Percentiles rank a stretch among this genome's conserved stretches.
Conservation (phyloP, 306 rosid genomes). For the Rosa rugosa region DNA sequence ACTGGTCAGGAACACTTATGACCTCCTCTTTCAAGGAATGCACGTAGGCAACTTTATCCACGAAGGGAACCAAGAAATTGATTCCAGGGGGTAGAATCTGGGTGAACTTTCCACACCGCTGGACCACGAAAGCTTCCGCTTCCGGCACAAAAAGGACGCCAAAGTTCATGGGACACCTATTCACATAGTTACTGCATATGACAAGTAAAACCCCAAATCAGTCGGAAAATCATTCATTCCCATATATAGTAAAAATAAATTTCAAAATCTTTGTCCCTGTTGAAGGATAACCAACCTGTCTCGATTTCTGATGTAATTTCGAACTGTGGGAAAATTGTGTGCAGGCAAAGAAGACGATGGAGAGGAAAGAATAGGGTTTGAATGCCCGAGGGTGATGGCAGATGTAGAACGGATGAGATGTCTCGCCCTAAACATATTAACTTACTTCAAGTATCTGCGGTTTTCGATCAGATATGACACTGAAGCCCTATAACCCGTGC, state of each 20-base stretch:
- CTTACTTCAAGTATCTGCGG: too few species aligned
- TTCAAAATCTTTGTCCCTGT: too few species aligned
- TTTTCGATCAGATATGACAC: too few species aligned
- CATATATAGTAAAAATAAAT: neutral
- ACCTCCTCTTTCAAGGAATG: conserved; percentile 94
- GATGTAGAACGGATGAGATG: neutral
- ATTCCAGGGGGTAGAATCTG: conserved; percentile 86
- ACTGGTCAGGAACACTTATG: conserved; percentile 76
- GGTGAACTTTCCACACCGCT: conserved; percentile 83
- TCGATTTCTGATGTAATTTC: neutral
- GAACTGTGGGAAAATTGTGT: neutral
- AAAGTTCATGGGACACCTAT: neutral
- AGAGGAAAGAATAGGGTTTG: conserved; percentile 1
- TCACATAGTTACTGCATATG: neutral
- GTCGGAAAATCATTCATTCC: neutral
- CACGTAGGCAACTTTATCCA: conserved; percentile 84
- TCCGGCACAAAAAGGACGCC: conserved; percentile 64
- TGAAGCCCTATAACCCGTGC: too few species aligned
- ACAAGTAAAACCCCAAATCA: neutral
- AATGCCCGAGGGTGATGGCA: neutral
- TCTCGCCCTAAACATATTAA: neutral
- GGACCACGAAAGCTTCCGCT: conserved; percentile 82
- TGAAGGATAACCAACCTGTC: neutral
- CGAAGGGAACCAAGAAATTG: conserved; percentile 79
- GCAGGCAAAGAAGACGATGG: neutral